phyloP scores from a whole-genome alignment of 106 monocot species.

The Phalaenopsis equestris region DNA sequence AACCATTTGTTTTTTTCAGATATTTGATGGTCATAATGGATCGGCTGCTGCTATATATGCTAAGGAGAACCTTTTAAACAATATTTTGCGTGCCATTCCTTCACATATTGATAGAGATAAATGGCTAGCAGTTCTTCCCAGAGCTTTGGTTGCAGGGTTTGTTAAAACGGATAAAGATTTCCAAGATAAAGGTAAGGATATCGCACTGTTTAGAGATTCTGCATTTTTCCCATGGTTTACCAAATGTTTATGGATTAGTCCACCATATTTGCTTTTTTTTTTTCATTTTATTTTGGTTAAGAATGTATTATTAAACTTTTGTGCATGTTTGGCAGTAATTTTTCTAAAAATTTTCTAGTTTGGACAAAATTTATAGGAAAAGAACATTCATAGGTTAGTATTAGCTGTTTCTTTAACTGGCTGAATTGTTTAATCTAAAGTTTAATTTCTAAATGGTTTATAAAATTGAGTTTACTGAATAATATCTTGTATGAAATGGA shows the following conservation, averaged over 20 bases:
- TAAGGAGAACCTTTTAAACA: slow-evolving; percentile 83
- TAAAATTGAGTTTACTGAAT: background rate
- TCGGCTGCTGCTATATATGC: slow-evolving; percentile 76
- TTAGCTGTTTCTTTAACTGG: background rate
- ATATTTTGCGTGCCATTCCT: slow-evolving; percentile 71
- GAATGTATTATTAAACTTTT: background rate
- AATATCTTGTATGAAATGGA: background rate
- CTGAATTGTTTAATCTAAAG: background rate
- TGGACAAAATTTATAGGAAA: background rate
- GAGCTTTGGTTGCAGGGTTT: slow-evolving; percentile 93
- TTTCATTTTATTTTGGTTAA: background rate
- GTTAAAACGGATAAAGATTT: slow-evolving; percentile 97
- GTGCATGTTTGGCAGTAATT: background rate
- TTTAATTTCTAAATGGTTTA: background rate
- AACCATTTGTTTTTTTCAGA: slow-evolving; percentile 31
- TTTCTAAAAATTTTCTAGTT: background rate
- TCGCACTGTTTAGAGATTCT: background rate
- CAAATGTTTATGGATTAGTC: background rate
- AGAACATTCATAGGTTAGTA: background rate
- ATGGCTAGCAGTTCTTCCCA: slow-evolving; percentile 81
- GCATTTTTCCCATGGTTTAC: background rate
- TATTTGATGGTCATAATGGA: slow-evolving; percentile 96
- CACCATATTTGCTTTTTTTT: background rate
- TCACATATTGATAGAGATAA: slow-evolving; percentile 64
- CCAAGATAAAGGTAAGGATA: slow-evolving; percentile 56